Base-by-base conservation (phyloP, 169 alveolate genomes). In the Cryptosporidium xiaoi region DNA sequence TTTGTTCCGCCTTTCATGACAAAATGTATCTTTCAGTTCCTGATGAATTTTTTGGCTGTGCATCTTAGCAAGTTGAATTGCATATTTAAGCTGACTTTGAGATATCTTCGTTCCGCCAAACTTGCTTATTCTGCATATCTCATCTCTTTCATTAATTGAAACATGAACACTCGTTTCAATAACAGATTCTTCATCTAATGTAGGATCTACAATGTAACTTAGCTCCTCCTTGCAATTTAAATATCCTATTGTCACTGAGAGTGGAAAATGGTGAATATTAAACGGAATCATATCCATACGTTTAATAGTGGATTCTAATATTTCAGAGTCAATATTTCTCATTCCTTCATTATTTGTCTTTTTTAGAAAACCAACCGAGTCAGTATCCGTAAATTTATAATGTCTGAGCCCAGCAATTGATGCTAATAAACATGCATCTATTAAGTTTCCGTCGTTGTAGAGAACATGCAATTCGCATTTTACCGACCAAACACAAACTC, bases 271-370 rank as follows among this genome's bases (percentile, higher is more conserved):
- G 24, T 77, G 71, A 2, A 77, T 31, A 36, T 77, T 77, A 20
- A 77, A 77, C 27, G 87, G 87, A 12, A 77, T 34, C 87, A 77
- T 77, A 18, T 77, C 87, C 60, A 77, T 56, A 20, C 64, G 58
- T 48, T 60, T 60, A 36, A 77, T 77, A 3, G 77, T 62, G 0
- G 58, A 20, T 77, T 77, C 77, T 27, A 77, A 48, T 44, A 71
- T 77, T 7, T 29, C 44, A 46, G 36, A 33, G 44, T 77, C 87
- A 7, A 27, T 77, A 16, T 58, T 27, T 6, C 24, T 60, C 16
- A 60, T 58, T 7, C 51, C 64, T 6, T 77, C 64, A 13, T 36
- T 27, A 29, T 77, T 77, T 40, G 48, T 20, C 55, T 62, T 77
- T 40, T 27, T 27, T n/a, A 77, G 29, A 62, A 77, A 77, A 29